Percentiles rank a stretch among this genome's conserved stretches.
Evolutionary conservation across 2,329 filamentous ascomycete genomes (phyloP).

Genomic region (Venturia asperata): DNA sequence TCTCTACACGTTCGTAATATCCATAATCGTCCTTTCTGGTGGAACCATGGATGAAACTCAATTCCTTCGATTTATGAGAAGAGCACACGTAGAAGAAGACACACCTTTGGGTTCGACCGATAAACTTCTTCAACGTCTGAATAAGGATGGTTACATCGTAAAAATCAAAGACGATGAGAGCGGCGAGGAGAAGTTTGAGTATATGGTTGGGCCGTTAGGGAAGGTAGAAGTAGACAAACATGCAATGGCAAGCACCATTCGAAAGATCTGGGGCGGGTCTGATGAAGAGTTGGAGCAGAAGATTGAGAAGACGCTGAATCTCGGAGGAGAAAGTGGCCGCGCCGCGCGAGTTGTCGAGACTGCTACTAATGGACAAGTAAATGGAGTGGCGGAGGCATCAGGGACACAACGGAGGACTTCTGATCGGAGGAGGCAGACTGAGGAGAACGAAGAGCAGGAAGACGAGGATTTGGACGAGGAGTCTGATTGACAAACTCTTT

Average conservation of each 20-base stretch:
- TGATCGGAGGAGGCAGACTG: slow-evolving; percentile 4
- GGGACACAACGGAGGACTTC: slow-evolving; percentile 4
- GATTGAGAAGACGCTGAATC: slow-evolving; percentile 29
- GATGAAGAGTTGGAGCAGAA: slow-evolving; percentile 24
- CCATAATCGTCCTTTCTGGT: slow-evolving; percentile 66
- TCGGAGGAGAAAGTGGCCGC: background rate
- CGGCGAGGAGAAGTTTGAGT: slow-evolving; percentile 72
- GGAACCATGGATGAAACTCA: slow-evolving; percentile 69
- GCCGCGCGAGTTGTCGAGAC: slow-evolving; percentile 23
- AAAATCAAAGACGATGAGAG: slow-evolving; percentile 59
- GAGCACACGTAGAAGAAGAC: slow-evolving; percentile 68
- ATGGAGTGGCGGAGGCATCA: background rate
- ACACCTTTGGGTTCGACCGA: slow-evolving; percentile 70
- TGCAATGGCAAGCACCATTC: slow-evolving; percentile 64
- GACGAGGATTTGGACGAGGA: slow-evolving; percentile 9
- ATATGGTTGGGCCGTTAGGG: slow-evolving; percentile 75
- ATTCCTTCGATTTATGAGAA: slow-evolving; percentile 64
- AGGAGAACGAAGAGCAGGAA: slow-evolving; percentile 22
- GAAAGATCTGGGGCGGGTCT: slow-evolving; percentile 44
- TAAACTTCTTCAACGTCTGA: slow-evolving; percentile 63
- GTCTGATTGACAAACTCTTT: background rate
- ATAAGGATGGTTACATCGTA: slow-evolving; percentile 76
- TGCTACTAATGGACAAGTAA: slow-evolving; percentile 11
- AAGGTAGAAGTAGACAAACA: slow-evolving; percentile 77
- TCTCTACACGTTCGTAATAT: slow-evolving; percentile 72